Percentiles rank a stretch among this genome's conserved stretches.
Conservation (phyloP, 805 yeast species). For the Wickerhamomyces rabaulensis region DNA sequence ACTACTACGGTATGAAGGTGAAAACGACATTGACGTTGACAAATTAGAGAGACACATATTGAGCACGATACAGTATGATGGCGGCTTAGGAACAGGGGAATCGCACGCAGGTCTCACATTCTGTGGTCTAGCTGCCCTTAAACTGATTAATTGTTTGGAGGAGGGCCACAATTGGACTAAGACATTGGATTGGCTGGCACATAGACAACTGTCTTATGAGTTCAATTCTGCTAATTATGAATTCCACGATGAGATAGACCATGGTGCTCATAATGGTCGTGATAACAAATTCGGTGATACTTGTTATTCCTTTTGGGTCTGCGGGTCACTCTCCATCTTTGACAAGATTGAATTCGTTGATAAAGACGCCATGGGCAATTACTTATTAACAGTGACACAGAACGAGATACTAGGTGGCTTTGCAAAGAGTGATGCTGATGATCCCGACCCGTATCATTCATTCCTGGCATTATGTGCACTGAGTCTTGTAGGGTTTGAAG, state of each 20-base stretch:
- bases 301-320: slow-evolving; percentile 87
- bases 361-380: slow-evolving; percentile 30
- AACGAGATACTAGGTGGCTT: slow-evolving; percentile 71
- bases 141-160: slow-evolving; percentile 31
- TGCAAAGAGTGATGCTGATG: slow-evolving; percentile 55
- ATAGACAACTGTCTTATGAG: slow-evolving; percentile 50
- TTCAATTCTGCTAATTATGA: slow-evolving; percentile 28
- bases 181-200: slow-evolving; percentile 56
- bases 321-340: slow-evolving; percentile 21
- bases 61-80: slow-evolving; percentile 41
- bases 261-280: slow-evolving; percentile 84
- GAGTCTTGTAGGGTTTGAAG: neutral
- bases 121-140: slow-evolving; percentile 69
- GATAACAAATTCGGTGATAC: slow-evolving; percentile 82
- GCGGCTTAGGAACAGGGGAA: slow-evolving; percentile 72
- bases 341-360: slow-evolving; percentile 30
- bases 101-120: slow-evolving; percentile 85
- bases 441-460: slow-evolving; percentile 69
- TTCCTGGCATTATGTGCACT: slow-evolving; percentile 20
- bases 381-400: slow-evolving; percentile 53
- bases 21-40: slow-evolving; percentile 33
- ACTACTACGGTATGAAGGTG: slow-evolving; percentile 30
- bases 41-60: slow-evolving; percentile 34
- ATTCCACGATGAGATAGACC: slow-evolving; percentile 41
- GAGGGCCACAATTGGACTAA: slow-evolving; percentile 25